Base-by-base conservation (phyloP, 768 basidiomycete genomes). In the Boletus barrowsii region DNA sequence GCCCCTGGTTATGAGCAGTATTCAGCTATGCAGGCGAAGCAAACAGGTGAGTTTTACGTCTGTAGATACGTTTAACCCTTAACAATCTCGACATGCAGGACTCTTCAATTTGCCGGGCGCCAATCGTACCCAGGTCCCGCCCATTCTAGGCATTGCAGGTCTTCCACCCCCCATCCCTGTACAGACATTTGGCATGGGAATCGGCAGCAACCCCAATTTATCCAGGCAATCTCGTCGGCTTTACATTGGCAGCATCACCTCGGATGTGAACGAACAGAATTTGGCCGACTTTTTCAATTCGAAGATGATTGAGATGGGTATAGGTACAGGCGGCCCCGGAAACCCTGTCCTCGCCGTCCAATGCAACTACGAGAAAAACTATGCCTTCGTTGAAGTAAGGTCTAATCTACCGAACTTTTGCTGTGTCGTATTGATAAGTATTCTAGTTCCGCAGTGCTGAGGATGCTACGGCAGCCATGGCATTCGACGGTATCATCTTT, bases 361-460 rank as follows among this genome's bases (percentile, higher is more conserved):
- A 66, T 90, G 97, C 75, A 98, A 98, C 67, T 94, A 94, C 64
- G 97, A 98, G 72, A 99, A 98, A 79, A 94, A 93, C 63, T 99
- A 98, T 68, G 97, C 97, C 2, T 99, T 98, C 68, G 90, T 98
- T 49, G 97, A 99, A 79, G 96, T 96, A 68, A 58, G 79, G 65
- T 37, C 35, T 41, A 22, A 22, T 48, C n/a, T 4, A 51, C 22
- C 32, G 33, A 52, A 39, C 40, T 35, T 17, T 62, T 29, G 9
- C 24, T 13, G 18, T n/a, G 5, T 33, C 32, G 10, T 42, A 30
- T 44, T 69, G 53, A 60, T 51, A 24, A 51, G 7, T 40, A 55
- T 63, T 6, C n/a, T 64, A 98, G 96, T 98, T 98, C 80, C 93
- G 96, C 54, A 95, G 91, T 58, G 87, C 94, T 10, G 92, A 98